Conservation (phyloP, 805 yeast genomes). For the Kodamaea laetipori region DNA sequence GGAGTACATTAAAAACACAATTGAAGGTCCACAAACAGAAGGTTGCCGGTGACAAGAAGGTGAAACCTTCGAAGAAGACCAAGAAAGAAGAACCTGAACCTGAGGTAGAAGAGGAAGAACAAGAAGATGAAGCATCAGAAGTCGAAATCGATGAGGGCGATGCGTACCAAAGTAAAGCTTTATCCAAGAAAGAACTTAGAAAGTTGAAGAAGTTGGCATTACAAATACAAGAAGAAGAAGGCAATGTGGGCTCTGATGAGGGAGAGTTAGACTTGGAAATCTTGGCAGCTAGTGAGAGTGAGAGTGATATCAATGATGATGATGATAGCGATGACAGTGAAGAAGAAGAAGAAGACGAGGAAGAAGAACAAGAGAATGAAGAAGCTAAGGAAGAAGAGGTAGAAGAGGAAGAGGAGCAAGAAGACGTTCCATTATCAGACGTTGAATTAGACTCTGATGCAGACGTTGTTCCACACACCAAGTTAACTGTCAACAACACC, state of each 20-base stretch:
- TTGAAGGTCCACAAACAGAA: conserved; percentile 32
- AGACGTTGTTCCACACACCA: conserved; percentile 89
- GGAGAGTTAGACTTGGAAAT: conserved; percentile 52
- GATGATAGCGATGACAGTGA: conserved; percentile 47
- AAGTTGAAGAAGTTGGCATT: conserved; percentile 52
- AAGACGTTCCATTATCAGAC: conserved; percentile 85
- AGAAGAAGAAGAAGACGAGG: conserved; percentile 53
- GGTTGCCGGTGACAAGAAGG: conserved; percentile 17
- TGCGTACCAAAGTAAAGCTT: conserved; percentile 49
- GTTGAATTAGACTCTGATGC: conserved; percentile 94
- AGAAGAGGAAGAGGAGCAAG: conserved; percentile 65
- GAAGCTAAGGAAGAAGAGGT: conserved; percentile 66
- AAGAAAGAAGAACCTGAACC: conserved; percentile 1
- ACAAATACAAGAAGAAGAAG: conserved; percentile 33
- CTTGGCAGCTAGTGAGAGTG: conserved; percentile 58
- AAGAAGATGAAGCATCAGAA: conserved; percentile 19
- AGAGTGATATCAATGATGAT: conserved; percentile 39
- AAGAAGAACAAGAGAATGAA: conserved; percentile 59
- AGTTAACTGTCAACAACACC: conserved; percentile 81
- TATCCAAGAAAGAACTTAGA: conserved; percentile 68
- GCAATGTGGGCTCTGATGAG: conserved; percentile 41
- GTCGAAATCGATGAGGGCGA: conserved; percentile 24
- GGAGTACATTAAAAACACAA: conserved; percentile 33
- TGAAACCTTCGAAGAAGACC: conserved; percentile 25
- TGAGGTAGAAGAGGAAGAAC: conserved; percentile 17